phyloP scores from a whole-genome alignment of 768 basidiomycete species.

The Calocera viscosa region DNA sequence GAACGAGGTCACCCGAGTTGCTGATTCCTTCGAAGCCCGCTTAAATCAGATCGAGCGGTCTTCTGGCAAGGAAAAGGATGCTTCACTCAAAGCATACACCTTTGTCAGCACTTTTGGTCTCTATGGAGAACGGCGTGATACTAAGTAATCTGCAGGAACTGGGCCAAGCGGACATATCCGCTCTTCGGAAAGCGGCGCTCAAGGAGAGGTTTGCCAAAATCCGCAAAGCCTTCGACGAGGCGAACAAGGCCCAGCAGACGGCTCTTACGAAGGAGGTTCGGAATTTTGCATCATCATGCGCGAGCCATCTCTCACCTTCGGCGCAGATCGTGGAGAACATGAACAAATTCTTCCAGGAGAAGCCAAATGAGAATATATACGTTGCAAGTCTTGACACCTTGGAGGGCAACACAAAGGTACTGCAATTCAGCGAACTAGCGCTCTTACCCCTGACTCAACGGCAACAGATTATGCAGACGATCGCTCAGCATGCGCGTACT shows the following conservation, averaged over 20 bases:
- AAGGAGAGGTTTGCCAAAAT: slow-evolving; percentile 57
- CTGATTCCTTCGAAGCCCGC: slow-evolving; percentile 46
- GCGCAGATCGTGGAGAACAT: slow-evolving; percentile 59
- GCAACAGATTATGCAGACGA: slow-evolving; percentile 56
- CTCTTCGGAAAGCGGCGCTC: slow-evolving; percentile 66
- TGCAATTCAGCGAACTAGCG: no score
- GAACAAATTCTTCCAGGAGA: slow-evolving; percentile 60
- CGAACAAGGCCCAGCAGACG: slow-evolving; percentile 68
- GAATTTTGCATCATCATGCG: slow-evolving; percentile 3
- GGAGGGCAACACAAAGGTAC: slow-evolving; percentile 74
- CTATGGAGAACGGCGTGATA: not conserved
- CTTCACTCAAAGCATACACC: slow-evolving; percentile 67
- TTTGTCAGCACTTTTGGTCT: slow-evolving; percentile 40
- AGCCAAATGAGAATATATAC: slow-evolving; percentile 56
- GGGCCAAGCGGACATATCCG: slow-evolving; percentile 76
- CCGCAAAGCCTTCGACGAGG: slow-evolving; percentile 75
- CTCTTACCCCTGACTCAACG: slow-evolving; percentile 9
- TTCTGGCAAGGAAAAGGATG: slow-evolving; percentile 69
- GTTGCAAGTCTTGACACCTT: slow-evolving; percentile 53
- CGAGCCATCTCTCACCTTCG: not conserved
- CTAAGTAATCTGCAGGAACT: slow-evolving; percentile 53
- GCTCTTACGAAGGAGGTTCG: slow-evolving; percentile 64
- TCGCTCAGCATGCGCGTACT: slow-evolving; percentile 68
- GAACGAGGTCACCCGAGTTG: slow-evolving; percentile 58
- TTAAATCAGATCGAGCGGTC: slow-evolving; percentile 50